Evolutionary conservation across 2,329 filamentous ascomycete species (phyloP), one percentile per base, ranked within the genome.

Genomic region (Aureobasidium sp.): DNA sequence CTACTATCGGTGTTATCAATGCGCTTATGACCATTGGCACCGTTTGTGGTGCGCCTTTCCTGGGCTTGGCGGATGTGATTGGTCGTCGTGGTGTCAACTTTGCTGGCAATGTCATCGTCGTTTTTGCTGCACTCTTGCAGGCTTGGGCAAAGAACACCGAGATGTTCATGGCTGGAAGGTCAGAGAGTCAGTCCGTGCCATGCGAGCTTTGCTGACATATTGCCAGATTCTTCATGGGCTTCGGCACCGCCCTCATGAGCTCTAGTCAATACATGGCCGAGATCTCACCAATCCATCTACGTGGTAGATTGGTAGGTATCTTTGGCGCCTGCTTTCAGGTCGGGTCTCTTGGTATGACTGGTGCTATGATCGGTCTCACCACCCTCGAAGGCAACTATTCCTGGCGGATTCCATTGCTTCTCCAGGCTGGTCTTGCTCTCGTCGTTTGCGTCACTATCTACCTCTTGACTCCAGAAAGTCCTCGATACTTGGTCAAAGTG

Each of bases 51-150:
- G 77, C 80, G 3, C 80, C 79, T 0, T 79, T 83, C 52, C 74
- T 81, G 58, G 74, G 76, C 7, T 73, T 82, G 8, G 77, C 79
- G 64, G 81, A 82, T 68, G 73, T 80, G 8, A 77, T 82, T 65
- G 80, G 81, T 48, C 77, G 80, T 61, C 78, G 80, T 63, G 79
- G 78, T 6, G 73, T 79, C 68, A 79, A 78, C 64, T 80, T 80
- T 53, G 52, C 74, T 10, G 79, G 79, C 3, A 80, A 79, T 53
- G 63, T 69, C 26, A 71, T 80, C 48, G 77, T 79, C n/a, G 70
- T 80, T 34, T 65, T 75, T n/a, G 75, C 77, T 5, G 75, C 77
- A 3, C 67, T 78, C 13, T 66, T 79, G 63, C 76, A 79, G 63
- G 67, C 65, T 23, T 62, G 66, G 15, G 63, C 67, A 32, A 62